Percentiles rank a stretch among this genome's conserved stretches.
Evolutionary conservation across 2,329 filamentous ascomycete genomes (phyloP).

Genomic region (Sarocladium brachiariae): DNA sequence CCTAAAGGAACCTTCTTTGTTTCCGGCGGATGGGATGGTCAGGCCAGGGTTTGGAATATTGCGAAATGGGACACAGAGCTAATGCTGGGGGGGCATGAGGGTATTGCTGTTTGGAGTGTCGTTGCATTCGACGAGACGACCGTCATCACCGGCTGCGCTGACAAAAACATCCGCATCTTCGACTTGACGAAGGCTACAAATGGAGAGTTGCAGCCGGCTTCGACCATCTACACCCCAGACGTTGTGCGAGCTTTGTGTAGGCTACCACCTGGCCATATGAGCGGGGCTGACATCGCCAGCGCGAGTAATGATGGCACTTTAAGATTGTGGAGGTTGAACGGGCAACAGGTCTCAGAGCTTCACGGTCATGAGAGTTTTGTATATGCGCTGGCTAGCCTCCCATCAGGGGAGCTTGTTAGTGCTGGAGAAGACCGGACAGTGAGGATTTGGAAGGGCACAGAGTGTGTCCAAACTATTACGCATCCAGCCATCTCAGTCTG

Average conservation of each 20-base stretch:
- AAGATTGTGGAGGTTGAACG: conserved; percentile 77
- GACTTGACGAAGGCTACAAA: conserved; percentile 51
- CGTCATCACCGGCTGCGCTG: conserved; percentile 86
- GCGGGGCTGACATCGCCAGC: conserved; percentile 86
- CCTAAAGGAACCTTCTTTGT: conserved; percentile 67
- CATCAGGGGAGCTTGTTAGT: conserved; percentile 83
- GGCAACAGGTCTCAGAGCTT: conserved; percentile 68
- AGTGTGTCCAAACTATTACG: conserved; percentile 92
- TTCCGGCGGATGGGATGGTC: conserved; percentile 90
- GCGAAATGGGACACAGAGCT: conserved; percentile 74
- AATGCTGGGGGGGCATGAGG: conserved; percentile 67
- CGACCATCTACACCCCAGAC: conserved; percentile 61
- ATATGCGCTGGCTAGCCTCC: conserved; percentile 72
- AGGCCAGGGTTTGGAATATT: conserved; percentile 81
- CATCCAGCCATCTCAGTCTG: conserved; percentile 96
- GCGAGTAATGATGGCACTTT: conserved; percentile 90
- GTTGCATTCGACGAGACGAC: conserved; percentile 73
- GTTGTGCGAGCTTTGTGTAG: conserved; percentile 84
- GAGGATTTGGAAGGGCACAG: conserved; percentile 73
- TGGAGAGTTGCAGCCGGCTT: conserved; percentile 43
- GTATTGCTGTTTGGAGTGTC: conserved; percentile 80
- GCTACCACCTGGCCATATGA: conserved; percentile 67
- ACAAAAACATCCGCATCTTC: conserved; percentile 83
- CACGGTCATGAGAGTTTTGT: conserved; percentile 92
- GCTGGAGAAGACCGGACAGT: conserved; percentile 92